Evolutionary conservation across 2,329 filamentous ascomycete genomes (phyloP).

Genomic region (Tolypocladium paradoxum): DNA sequence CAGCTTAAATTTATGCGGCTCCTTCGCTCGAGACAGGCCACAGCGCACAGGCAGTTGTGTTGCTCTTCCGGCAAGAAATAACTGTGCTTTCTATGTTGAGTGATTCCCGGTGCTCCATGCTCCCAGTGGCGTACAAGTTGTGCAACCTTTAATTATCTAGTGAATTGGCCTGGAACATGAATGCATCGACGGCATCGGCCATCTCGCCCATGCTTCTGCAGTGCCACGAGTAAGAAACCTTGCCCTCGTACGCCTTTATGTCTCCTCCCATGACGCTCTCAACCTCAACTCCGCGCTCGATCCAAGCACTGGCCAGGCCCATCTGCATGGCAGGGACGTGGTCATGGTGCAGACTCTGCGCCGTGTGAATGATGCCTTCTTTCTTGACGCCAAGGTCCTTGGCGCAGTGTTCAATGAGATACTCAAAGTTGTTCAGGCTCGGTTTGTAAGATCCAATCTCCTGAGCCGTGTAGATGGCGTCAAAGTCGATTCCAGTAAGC

Average conservation of each 20-base stretch:
- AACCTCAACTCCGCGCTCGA: constrained; percentile 40
- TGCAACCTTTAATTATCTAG: background rate
- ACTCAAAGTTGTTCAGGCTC: constrained; percentile 50
- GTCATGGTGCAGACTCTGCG: constrained; percentile 56
- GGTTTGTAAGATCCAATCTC: constrained; percentile 67
- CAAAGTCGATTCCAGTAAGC: constrained; percentile 42
- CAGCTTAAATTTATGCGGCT: too few relatives aligned
- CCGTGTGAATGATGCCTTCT: constrained; percentile 54
- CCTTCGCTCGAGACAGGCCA: too few relatives aligned
- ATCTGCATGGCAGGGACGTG: constrained; percentile 52
- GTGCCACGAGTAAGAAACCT: constrained; percentile 31
- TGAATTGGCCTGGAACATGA: background rate
- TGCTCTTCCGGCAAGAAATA: background rate
- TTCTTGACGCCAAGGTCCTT: constrained; percentile 39
- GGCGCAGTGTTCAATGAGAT: constrained; percentile 44
- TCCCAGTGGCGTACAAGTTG: background rate
- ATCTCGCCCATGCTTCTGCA: constrained; percentile 48
- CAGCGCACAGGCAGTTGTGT: too few relatives aligned
- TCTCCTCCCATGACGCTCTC: constrained; percentile 13
- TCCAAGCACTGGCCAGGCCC: constrained; percentile 54
- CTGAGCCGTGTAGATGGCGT: constrained; percentile 58
- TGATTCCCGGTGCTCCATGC: background rate
- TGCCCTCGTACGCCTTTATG: constrained; percentile 24
- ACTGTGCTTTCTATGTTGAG: background rate
- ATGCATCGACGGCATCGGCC: constrained; percentile 42